Evolutionary conservation across 2,329 filamentous ascomycete genomes (phyloP).

Genomic region (Apiospora koreana): DNA sequence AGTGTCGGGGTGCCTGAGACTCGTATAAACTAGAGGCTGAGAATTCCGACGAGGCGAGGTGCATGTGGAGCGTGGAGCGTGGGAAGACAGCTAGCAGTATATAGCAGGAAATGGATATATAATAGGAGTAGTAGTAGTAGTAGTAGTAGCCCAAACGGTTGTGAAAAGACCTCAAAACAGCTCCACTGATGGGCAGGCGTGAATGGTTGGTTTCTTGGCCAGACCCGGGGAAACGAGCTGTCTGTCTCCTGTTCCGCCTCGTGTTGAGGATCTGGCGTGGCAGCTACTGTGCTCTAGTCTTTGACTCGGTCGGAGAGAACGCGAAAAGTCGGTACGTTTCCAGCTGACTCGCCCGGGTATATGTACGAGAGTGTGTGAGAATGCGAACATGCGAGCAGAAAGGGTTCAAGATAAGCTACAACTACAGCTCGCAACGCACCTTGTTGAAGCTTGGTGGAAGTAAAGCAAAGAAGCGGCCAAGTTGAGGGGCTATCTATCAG

Average conservation of each 20-base stretch:
- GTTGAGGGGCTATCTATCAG: not conserved
- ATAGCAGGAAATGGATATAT: not conserved
- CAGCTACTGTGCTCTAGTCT: not conserved
- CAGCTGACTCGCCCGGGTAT: conserved; percentile 1
- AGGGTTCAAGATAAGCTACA: not conserved
- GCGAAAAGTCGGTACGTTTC: not conserved
- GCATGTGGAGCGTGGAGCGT: not conserved
- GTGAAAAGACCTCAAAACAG: conserved; percentile 3
- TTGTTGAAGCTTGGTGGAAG: not conserved
- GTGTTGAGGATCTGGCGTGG: not conserved
- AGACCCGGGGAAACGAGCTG: not conserved
- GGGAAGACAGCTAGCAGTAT: not conserved
- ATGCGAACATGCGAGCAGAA: not conserved
- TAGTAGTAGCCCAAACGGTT: not conserved
- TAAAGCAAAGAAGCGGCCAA: not conserved
- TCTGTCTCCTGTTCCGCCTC: conserved; percentile 1
- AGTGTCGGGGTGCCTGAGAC: not conserved
- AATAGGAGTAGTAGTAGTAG: no score
- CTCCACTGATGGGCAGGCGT: not conserved
- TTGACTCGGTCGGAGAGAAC: not conserved
- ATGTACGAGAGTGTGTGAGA: not conserved
- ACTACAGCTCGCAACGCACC: not conserved
- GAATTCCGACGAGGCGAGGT: conserved; percentile 9
- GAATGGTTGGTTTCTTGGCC: not conserved
- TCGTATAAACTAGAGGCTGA: conserved; percentile 8